Evolutionary conservation across 1,284 basidiomycete species (phyloP).

Genomic region (Cutaneotrichosporon cutaneum): DNA sequence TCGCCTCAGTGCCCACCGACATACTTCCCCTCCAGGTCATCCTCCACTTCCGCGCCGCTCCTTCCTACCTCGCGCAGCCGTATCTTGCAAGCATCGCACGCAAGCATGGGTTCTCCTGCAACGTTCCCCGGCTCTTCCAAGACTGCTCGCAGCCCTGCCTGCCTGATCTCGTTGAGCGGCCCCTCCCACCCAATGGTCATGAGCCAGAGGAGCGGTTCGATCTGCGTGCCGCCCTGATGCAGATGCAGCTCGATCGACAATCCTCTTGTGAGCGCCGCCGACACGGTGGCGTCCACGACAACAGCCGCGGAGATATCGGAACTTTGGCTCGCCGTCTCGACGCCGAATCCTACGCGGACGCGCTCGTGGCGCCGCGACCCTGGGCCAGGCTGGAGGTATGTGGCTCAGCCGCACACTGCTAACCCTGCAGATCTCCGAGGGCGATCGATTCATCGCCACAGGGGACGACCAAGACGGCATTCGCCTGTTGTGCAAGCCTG

Average conservation of each 20-base stretch:
- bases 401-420: not conserved
- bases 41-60: conserved; percentile 66
- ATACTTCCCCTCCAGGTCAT: conserved; percentile 76
- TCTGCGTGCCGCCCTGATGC: conserved; percentile 61
- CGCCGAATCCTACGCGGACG: conserved; percentile 57
- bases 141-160: conserved; percentile 37
- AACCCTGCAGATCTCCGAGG: conserved; percentile 47
- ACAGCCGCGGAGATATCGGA: not conserved
- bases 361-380: conserved; percentile 55
- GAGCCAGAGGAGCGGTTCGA: conserved; percentile 57
- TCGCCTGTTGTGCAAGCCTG: conserved; percentile 55
- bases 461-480: conserved; percentile 65
- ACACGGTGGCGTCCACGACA: not conserved
- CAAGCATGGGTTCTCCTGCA: conserved; percentile 9
- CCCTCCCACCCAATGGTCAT: conserved; percentile 52
- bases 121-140: conserved; percentile 35
- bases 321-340: conserved; percentile 28
- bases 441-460: conserved; percentile 49
- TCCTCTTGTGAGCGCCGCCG: not conserved
- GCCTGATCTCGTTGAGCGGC: conserved; percentile 36
- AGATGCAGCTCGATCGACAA: conserved; percentile 58
- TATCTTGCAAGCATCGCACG: conserved; percentile 67
- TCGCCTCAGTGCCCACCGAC: conserved; percentile 66
- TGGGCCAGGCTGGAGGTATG: conserved; percentile 56
- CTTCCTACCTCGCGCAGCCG: conserved; percentile 61